phyloP scores from a whole-genome alignment of 2,329 filamentous ascomycete genomes.

The Pseudopithomyces chartarum region DNA sequence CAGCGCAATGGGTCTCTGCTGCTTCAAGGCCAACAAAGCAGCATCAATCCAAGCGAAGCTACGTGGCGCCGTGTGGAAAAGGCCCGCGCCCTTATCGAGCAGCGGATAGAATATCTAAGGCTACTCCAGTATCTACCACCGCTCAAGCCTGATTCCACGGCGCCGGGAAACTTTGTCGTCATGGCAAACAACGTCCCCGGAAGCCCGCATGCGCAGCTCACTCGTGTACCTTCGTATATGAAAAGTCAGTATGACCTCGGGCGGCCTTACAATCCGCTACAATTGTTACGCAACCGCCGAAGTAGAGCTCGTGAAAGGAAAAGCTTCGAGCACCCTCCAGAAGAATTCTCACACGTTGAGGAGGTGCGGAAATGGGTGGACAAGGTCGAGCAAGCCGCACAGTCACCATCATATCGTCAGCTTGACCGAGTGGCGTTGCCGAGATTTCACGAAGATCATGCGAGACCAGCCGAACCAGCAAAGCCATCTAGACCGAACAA shows the following conservation, averaged over 20 bases:
- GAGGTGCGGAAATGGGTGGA: constrained; percentile 80
- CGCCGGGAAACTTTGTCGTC: constrained; percentile 48
- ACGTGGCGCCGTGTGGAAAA: constrained; percentile 83
- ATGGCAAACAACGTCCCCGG: constrained; percentile 49
- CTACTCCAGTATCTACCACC: constrained; percentile 80
- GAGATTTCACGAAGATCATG: constrained; percentile 32
- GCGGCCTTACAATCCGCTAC: constrained; percentile 85
- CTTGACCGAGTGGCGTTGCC: constrained; percentile 44
- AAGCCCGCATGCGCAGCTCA: constrained; percentile 45
- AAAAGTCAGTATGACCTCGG: constrained; percentile 56
- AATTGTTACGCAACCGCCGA: constrained; percentile 89
- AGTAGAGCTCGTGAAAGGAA: constrained; percentile 78
- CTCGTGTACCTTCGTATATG: constrained; percentile 43
- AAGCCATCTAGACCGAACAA: constrained; percentile 75
- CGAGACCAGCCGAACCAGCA: constrained; percentile 32
- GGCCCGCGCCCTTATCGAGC: constrained; percentile 82
- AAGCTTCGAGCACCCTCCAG: constrained; percentile 72
- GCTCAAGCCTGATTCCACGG: constrained; percentile 58
- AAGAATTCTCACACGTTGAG: constrained; percentile 76
- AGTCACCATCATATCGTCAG: constrained; percentile 42
- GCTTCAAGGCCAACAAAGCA: constrained; percentile 53
- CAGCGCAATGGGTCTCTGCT: constrained; percentile 31
- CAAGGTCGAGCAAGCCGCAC: constrained; percentile 60
- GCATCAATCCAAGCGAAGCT: constrained; percentile 70
- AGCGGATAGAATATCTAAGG: constrained; percentile 82